Evolutionary conservation across 2,329 filamentous ascomycete genomes (phyloP).

Genomic region (Didymella exigua): DNA sequence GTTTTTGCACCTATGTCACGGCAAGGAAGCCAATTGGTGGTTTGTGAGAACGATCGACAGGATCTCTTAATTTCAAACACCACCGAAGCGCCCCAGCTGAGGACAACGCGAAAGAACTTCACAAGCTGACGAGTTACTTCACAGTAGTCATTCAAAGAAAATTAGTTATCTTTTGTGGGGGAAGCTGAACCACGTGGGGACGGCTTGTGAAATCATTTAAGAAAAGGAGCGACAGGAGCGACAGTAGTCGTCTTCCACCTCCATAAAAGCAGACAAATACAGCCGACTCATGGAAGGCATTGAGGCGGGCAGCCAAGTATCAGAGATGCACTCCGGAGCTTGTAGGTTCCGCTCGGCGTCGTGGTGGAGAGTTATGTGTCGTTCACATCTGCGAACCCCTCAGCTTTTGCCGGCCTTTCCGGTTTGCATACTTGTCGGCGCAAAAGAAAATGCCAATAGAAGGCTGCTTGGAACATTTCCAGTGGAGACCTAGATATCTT

Average conservation of each 20-base stretch:
- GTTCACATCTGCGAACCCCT: not conserved
- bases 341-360: not conserved
- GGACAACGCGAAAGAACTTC: not conserved
- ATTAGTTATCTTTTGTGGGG: not conserved
- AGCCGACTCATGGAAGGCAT: not conserved
- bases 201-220: not conserved
- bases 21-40: constrained; percentile 1
- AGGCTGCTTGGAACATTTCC: not conserved
- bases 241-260: not conserved
- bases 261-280: not conserved
- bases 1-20: not conserved
- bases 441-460: not conserved
- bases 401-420: not conserved
- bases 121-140: not conserved
- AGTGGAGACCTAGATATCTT: not conserved
- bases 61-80: constrained; percentile 4
- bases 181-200: not conserved
- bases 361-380: not conserved
- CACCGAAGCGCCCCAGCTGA: constrained; percentile 9
- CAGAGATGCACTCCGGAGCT: not conserved
- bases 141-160: not conserved
- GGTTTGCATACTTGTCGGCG: not conserved
- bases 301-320: not conserved
- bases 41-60: constrained; percentile 5
- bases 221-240: constrained; percentile 4